Base-by-base conservation (phyloP, 1,139 yeast species). In the Kurtzmaniella quercitrusa region DNA sequence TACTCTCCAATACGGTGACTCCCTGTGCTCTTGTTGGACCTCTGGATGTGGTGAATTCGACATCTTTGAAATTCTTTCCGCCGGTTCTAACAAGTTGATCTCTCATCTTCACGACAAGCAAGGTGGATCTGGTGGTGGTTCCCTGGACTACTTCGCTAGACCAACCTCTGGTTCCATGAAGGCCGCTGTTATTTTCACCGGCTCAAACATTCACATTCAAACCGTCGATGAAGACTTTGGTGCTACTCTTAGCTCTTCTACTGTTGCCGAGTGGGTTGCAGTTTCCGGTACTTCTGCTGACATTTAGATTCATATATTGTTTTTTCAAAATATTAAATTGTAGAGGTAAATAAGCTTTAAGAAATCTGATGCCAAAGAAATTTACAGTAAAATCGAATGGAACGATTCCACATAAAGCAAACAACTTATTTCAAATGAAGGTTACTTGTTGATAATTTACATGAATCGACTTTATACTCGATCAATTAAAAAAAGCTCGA, bases 81-180 rank as follows among this genome's bases (percentile, higher is more conserved):
- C 87, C 30, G 96, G 96, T 51, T 82, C 88, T 50, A 67, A 72
- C 59, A 80, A 82, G 60, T 72, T 91, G 63, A 84, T 87, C 57
- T 71, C 88, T 48, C 95, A 91, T 61, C 69, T 93, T 56, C 98
- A 93, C 71, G 80, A 79, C 59, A 88, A 88, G 57, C 96, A 89
- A 75, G 95, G 94, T 56, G 62, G 71, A 50, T 84, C 84, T 61
- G 96, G 95, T 59, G 95, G 95, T 64, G 96, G 96, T 59, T 75
- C 96, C 48, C 74, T 82, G 54, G 95, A 89, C 68, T 89, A 82
- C 77, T 88, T 93, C 62, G 59, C 66, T 20, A 87, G 98, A 76
- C 98, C 98, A 57, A 77, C 84, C 40, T 60, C 71, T 49, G 76
- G 81, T 17, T 73, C 95, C 42, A 71, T 91, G 75, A 88, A 86